Percentiles rank a stretch among this genome's conserved stretches.
These are phyloP conservation scores for Triglochin maritima DNA, from an alignment of 106 monocot genomes.

Conservation along the genomic window DNA sequence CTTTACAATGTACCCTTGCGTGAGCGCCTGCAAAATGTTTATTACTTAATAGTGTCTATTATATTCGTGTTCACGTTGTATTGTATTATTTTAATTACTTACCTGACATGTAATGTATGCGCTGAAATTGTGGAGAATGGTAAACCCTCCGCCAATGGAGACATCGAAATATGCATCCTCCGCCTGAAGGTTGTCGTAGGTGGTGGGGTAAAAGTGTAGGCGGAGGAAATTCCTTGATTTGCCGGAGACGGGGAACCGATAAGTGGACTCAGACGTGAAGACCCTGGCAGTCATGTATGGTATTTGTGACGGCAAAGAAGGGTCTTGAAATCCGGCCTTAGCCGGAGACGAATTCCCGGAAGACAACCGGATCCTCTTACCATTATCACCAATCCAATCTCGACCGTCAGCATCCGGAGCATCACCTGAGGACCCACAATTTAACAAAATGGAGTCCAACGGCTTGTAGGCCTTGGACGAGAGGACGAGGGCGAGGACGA, in stretches of 20 bases:
- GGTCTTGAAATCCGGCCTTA: constrained; percentile 55
- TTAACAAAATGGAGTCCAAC: constrained; percentile 29
- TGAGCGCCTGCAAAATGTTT: constrained; percentile 18
- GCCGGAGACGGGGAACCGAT: constrained; percentile 38
- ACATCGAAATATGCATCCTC: constrained; percentile 54
- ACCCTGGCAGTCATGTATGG: constrained; percentile 81
- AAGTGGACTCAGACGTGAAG: constrained; percentile 43
- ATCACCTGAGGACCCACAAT: constrained; percentile 39
- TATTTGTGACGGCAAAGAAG: constrained; percentile 59
- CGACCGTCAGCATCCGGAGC: constrained; percentile 37
- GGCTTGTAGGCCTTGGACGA: background rate
- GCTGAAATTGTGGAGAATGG: constrained; percentile 76
- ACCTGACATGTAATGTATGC: constrained; percentile 48
- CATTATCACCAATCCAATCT: constrained; percentile 20
- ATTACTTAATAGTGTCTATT: no score
- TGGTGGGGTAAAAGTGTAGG: constrained; percentile 74
- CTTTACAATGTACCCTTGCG: constrained; percentile 8
- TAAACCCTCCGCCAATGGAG: constrained; percentile 37
- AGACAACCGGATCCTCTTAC: constrained; percentile 8
- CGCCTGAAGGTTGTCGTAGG: constrained; percentile 41
- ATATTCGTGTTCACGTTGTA: no score
- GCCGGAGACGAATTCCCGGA: constrained; percentile 27
- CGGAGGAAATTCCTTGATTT: constrained; percentile 56
- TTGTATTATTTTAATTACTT: background rate
- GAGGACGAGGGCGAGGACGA: background rate